These are phyloP conservation scores for Emergomyces africanus DNA, from an alignment of 2,329 filamentous ascomycete genomes.

Conservation along the genomic window DNA sequence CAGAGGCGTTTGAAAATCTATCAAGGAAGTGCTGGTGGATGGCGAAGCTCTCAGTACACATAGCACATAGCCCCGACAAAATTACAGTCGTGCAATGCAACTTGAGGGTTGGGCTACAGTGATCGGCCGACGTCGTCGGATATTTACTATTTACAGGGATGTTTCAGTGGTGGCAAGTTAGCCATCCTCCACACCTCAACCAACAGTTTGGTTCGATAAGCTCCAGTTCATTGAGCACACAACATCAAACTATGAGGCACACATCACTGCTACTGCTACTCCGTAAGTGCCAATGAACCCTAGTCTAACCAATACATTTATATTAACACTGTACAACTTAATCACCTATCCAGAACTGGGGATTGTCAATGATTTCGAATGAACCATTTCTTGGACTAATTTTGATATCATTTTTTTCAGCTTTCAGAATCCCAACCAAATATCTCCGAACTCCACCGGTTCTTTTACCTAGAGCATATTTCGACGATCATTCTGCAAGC, in stretches of 20 bases:
- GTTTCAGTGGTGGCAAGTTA: no score
- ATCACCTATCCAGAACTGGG: not conserved
- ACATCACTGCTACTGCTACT: not conserved
- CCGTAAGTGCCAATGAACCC: not conserved
- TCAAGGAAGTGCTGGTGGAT: not conserved
- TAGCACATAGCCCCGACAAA: not conserved
- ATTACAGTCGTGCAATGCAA: not conserved
- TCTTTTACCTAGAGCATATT: not conserved
- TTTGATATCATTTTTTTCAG: not conserved
- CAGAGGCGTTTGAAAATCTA: not conserved
- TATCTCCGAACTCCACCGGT: not conserved
- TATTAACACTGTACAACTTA: not conserved
- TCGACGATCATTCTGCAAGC: not conserved
- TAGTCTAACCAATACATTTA: not conserved
- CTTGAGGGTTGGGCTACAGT: not conserved
- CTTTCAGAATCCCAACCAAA: not conserved
- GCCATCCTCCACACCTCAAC: not conserved
- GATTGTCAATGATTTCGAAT: not conserved
- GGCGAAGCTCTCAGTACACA: not conserved
- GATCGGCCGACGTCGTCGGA: not conserved
- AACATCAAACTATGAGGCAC: not conserved
- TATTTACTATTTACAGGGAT: no score
- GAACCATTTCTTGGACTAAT: not conserved
- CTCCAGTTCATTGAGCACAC: no score
- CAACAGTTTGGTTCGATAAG: no score